These are phyloP conservation scores for Daldinia eschscholtzii DNA, from an alignment of 2,329 filamentous ascomycete species.

Conservation along the genomic window DNA sequence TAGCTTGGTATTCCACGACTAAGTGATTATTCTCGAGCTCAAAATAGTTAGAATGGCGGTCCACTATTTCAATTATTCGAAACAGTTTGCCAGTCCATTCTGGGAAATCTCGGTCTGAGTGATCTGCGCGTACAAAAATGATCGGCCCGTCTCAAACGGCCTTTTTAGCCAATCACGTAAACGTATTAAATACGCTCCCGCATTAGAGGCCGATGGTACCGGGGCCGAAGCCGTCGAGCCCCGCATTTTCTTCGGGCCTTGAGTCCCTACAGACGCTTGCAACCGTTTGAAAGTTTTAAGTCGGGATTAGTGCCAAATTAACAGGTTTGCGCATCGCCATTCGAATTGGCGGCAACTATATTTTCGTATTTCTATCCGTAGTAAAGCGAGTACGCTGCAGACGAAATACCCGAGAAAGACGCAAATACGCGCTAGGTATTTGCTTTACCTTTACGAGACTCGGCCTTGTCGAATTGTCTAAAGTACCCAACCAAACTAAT, in stretches of 20 bases:
- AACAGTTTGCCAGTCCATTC: background rate
- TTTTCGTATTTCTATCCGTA: background rate
- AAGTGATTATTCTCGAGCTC: background rate
- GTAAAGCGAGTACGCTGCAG: background rate
- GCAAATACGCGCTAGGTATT: background rate
- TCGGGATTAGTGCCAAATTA: background rate
- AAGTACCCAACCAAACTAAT: background rate
- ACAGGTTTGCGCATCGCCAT: background rate
- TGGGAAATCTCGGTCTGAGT: constrained; percentile 8
- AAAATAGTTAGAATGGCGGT: background rate
- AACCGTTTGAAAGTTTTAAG: background rate
- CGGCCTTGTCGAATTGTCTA: background rate
- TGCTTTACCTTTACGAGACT: background rate
- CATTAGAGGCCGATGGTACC: constrained; percentile 19
- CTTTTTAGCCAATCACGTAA: constrained; percentile 20
- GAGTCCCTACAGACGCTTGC: background rate
- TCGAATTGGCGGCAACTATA: background rate
- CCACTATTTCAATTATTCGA: constrained; percentile 2
- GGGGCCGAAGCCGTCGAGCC: constrained; percentile 28
- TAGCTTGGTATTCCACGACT: background rate
- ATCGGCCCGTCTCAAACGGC: constrained; percentile 22
- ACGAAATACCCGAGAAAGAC: background rate
- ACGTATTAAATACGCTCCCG: constrained; percentile 17
- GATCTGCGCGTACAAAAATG: constrained; percentile 21
- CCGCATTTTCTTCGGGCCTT: constrained; percentile 34